Conservation (phyloP, 495 filamentous ascomycete genomes). For the Hypoxylon lienhwacheense region DNA sequence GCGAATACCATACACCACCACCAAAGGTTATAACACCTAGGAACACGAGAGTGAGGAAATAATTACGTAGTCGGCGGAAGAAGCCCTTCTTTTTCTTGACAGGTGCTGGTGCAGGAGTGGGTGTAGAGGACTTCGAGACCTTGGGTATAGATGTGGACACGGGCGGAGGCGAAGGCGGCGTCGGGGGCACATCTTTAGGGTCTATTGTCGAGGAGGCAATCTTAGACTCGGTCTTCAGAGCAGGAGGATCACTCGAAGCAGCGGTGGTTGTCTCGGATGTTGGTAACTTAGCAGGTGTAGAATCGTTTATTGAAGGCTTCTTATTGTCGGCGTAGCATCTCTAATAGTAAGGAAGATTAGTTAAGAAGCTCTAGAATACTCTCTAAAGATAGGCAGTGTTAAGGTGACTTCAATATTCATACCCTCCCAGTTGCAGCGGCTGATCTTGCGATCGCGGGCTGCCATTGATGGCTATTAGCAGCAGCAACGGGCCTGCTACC, state of each 20-base stretch:
- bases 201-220: constrained; percentile 57
- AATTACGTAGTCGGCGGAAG: constrained; percentile 66
- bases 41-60: constrained; percentile 70
- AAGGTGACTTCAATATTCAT: constrained; percentile 36
- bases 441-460: constrained; percentile 43
- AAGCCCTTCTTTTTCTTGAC: constrained; percentile 68
- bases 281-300: constrained; percentile 58
- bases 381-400: not conserved
- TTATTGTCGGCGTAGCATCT: constrained; percentile 62
- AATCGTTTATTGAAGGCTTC: constrained; percentile 52
- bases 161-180: constrained; percentile 56
- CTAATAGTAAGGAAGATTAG: constrained; percentile 42
- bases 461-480: constrained; percentile 59
- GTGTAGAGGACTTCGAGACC: constrained; percentile 34
- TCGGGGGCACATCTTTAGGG: constrained; percentile 62
- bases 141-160: constrained; percentile 11
- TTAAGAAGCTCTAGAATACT: not conserved
- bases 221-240: constrained; percentile 44
- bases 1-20: constrained; percentile 85
- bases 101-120: constrained; percentile 51
- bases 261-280: constrained; percentile 58
- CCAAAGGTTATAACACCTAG: constrained; percentile 77
- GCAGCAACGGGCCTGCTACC: constrained; percentile 53
- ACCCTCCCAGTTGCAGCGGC: constrained; percentile 37
- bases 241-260: constrained; percentile 51